Conservation (phyloP, 306 rosid genomes). For the Trichosanthes cucumerina region DNA sequence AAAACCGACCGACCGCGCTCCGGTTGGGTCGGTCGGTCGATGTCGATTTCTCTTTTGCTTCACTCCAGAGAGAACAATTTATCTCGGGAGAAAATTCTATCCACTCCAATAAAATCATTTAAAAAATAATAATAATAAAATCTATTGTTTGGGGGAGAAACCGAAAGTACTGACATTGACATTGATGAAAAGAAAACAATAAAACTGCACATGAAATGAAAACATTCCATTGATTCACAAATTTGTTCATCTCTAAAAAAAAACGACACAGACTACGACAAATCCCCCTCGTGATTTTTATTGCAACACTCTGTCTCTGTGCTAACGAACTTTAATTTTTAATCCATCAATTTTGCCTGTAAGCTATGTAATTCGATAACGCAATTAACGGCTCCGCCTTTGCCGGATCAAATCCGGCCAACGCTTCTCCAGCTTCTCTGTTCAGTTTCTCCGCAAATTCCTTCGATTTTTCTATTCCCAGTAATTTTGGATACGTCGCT, state of each 20-base stretch:
- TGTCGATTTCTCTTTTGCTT: too few relatives aligned
- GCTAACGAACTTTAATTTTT: background rate
- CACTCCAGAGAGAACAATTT: too few relatives aligned
- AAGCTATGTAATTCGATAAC: slow-evolving; percentile 37
- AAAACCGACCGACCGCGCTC: too few relatives aligned
- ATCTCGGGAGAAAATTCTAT: too few relatives aligned
- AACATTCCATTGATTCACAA: background rate
- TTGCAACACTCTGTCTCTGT: background rate
- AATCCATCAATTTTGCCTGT: slow-evolving; percentile 30
- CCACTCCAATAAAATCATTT: too few relatives aligned
- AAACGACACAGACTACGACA: background rate
- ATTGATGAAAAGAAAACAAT: background rate
- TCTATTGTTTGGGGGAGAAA: background rate
- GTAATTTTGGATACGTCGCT: slow-evolving; percentile 38
- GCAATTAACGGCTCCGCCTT: slow-evolving; percentile 39
- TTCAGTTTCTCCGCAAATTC: slow-evolving; percentile 32
- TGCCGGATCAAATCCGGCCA: slow-evolving; percentile 26
- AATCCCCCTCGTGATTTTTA: background rate
- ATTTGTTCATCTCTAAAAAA: too few relatives aligned
- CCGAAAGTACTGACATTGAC: background rate
- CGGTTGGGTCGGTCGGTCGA: too few relatives aligned
- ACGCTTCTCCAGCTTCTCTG: slow-evolving; percentile 28
- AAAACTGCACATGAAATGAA: background rate
- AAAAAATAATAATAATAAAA: too few relatives aligned
- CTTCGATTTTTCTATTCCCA: slow-evolving; percentile 40